Base-by-base conservation (phyloP, 129 eudicot genomes). In the Ambrosia trifida region DNA sequence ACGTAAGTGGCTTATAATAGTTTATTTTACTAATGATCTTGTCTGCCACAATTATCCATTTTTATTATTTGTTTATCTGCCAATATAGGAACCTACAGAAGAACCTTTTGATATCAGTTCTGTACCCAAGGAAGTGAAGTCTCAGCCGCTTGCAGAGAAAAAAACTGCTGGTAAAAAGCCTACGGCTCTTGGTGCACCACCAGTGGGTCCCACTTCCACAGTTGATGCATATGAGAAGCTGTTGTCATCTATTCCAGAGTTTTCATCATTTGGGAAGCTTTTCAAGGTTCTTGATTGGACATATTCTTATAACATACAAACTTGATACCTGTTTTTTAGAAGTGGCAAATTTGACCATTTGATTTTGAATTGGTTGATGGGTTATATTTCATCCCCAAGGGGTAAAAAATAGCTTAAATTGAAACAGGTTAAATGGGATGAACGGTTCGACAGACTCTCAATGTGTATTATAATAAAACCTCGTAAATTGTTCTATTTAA, bases 121-220 rank as follows among this genome's bases (percentile, higher is more conserved):
- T 68, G 97, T 91, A 43, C 87, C 97, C 30, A 88, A 51, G 78
- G 97, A 91, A 79, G 92, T 91, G 7, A 88, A 84, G 67, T 91
- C 96, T 71, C 87, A 82, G 82, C 89, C 90, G 36, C 78, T 86
- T 66, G 78, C 93, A 41, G 97, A 91, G 85, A 91, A 91, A 85
- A 88, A 91, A 75, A 79, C 90, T 17, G 70, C 90, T 20, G 90
- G 95, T 57, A 91, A 88, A 76, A 91, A 91, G 73, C 93, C 90
- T 56, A 73, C 93, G 45, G 96, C 90, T 47, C 78, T 91, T 74
- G 88, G 84, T 79, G 85, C 84, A 60, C 90, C 93, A 67, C 90
- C 88, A 7, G 49, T 80, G 66, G 82, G 69, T 67, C 93, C 90
- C 11, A 59, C 91, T 57, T 83, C 98, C 14, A 78, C 87, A 17